phyloP scores from a whole-genome alignment of 1,284 basidiomycete genomes.

The Wolfiporia cocos region DNA sequence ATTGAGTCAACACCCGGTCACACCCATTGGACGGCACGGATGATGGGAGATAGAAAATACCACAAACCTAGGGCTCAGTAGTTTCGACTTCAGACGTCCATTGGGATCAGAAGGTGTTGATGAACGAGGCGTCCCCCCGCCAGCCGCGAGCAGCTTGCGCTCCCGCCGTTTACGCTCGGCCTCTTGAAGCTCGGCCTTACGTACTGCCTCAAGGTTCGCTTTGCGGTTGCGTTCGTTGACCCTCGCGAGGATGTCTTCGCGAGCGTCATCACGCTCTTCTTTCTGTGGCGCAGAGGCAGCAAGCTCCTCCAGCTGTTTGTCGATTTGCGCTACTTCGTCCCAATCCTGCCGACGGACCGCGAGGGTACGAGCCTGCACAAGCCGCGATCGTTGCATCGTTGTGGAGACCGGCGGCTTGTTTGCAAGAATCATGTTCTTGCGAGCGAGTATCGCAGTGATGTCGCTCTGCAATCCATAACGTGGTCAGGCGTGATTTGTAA shows the following conservation, averaged over 20 bases:
- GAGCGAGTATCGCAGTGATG: conserved; percentile 65
- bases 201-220: conserved; percentile 73
- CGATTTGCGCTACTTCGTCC: conserved; percentile 52
- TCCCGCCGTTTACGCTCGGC: conserved; percentile 60
- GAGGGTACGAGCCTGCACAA: conserved; percentile 62
- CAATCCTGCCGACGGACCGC: conserved; percentile 67
- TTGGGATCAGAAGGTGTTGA: conserved; percentile 44
- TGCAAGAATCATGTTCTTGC: conserved; percentile 46
- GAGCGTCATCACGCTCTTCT: conserved; percentile 30
- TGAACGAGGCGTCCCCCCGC: conserved; percentile 38
- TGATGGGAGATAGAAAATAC: conserved; percentile 10
- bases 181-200: conserved; percentile 69
- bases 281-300: conserved; percentile 23
- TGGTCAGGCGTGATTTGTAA: no score
- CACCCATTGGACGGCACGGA: conserved; percentile 5
- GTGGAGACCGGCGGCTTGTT: conserved; percentile 35
- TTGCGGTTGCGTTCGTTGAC: conserved; percentile 88
- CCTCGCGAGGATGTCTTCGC: conserved; percentile 55
- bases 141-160: conserved; percentile 48
- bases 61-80: conserved; percentile 35
- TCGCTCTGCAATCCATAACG: conserved; percentile 59
- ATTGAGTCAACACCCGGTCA: conserved; percentile 7
- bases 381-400: conserved; percentile 54
- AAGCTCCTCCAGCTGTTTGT: conserved; percentile 55
- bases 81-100: conserved; percentile 52